A percentile compares a stretch with the other conserved stretches of the same genome.
phyloP scores from a whole-genome alignment of 2,329 filamentous ascomycete species.

The Lachnellula hyalina region DNA sequence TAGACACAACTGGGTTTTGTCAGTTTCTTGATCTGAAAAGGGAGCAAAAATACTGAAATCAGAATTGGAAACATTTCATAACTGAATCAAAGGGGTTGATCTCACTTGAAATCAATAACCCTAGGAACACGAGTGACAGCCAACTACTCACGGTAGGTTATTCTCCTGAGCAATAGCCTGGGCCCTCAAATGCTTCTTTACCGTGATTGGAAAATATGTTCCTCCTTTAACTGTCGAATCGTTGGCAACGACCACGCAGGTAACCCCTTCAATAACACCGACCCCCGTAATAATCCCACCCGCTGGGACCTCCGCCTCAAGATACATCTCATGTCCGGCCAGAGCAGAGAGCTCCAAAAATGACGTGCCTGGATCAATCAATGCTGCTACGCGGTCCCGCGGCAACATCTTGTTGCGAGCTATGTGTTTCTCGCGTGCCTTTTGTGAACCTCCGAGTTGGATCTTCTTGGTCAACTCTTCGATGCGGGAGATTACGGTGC shows the following conservation, averaged over 20 bases:
- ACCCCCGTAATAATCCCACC: slow-evolving; percentile 92
- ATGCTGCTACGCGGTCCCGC: slow-evolving; percentile 76
- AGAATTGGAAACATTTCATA: background rate
- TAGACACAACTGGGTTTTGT: slow-evolving; percentile 67
- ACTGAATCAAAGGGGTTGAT: too few relatives aligned
- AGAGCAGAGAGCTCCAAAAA: slow-evolving; percentile 94
- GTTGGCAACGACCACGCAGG: slow-evolving; percentile 90
- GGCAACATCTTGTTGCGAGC: slow-evolving; percentile 91
- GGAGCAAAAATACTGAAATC: background rate
- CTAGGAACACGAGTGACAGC: too few relatives aligned
- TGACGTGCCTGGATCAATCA: slow-evolving; percentile 83
- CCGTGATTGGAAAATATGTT: slow-evolving; percentile 94
- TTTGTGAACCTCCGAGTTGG: slow-evolving; percentile 70
- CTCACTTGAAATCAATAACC: too few relatives aligned
- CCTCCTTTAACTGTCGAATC: slow-evolving; percentile 97
- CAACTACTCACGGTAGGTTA: slow-evolving; percentile 52
- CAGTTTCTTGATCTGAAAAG: too few relatives aligned
- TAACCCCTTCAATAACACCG: slow-evolving; percentile 83
- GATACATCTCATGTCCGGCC: slow-evolving; percentile 80
- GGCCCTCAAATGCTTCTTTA: slow-evolving; percentile 93
- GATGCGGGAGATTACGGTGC: slow-evolving; percentile 63
- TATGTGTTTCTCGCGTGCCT: slow-evolving; percentile 82
- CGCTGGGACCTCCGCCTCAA: slow-evolving; percentile 79
- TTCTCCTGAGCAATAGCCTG: slow-evolving; percentile 91
- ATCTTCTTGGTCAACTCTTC: slow-evolving; percentile 65